Percentiles rank a stretch among this genome's conserved stretches.
These are phyloP conservation scores for Cephalotrichum gorgonifer DNA, from an alignment of 2,329 filamentous ascomycete species.

Conservation along the genomic window DNA sequence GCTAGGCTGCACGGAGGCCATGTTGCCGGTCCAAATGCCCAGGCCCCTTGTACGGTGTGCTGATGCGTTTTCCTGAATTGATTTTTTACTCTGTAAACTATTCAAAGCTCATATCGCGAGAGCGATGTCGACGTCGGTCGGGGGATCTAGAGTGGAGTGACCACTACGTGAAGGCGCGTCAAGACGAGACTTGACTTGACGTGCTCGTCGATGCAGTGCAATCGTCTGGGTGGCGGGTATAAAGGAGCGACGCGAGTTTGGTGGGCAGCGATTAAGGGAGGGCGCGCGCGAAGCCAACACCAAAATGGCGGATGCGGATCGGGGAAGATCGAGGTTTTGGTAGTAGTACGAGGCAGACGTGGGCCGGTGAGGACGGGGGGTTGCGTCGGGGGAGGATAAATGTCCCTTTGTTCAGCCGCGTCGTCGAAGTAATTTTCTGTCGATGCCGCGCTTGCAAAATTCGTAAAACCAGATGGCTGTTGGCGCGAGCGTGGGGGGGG, in stretches of 20 bases:
- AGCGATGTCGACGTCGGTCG: not conserved
- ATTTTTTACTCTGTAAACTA: constrained; percentile 16
- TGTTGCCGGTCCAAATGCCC: constrained; percentile 30
- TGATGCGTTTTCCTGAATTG: constrained; percentile 14
- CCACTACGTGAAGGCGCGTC: not conserved
- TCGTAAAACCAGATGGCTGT: not conserved
- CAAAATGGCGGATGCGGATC: not conserved
- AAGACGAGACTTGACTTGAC: too few relatives aligned
- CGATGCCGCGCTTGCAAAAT: not conserved
- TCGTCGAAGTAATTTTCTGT: not conserved
- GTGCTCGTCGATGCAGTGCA: not conserved
- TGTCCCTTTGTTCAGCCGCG: not conserved
- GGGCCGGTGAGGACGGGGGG: not conserved
- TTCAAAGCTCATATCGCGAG: constrained; percentile 25
- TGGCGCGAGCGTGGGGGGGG: not conserved
- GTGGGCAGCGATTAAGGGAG: not conserved
- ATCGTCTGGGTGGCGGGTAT: not conserved
- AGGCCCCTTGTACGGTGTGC: constrained; percentile 8
- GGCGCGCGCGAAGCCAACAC: not conserved
- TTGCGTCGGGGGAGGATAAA: not conserved
- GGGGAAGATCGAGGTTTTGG: not conserved
- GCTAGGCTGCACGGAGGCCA: constrained; percentile 72
- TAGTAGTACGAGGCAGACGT: not conserved
- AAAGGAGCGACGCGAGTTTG: not conserved
- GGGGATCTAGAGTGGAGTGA: not conserved